Conservation (phyloP, 2,329 filamentous ascomycete genomes). For the Talaromyces funiculosus region DNA sequence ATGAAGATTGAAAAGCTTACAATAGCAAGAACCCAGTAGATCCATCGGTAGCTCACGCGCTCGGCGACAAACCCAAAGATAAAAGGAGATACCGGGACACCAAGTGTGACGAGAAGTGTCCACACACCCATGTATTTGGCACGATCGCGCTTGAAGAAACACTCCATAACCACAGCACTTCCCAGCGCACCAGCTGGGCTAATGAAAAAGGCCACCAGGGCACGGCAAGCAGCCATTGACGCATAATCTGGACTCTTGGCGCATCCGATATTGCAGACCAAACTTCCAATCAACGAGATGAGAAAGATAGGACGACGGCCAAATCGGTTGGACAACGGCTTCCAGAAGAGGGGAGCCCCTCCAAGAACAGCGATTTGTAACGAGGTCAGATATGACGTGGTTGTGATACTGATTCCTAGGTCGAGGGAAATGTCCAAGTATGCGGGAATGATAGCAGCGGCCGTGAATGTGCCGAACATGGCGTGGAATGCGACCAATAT, state of each 20-base stretch:
- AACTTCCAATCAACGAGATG: slow-evolving; percentile 44
- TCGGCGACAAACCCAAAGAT: slow-evolving; percentile 44
- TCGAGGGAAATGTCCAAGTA: slow-evolving; percentile 51
- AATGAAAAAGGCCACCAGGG: slow-evolving; percentile 53
- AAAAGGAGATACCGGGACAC: slow-evolving; percentile 38
- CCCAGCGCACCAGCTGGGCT: slow-evolving; percentile 51
- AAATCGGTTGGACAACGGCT: slow-evolving; percentile 49
- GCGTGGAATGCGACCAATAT: slow-evolving; percentile 53
- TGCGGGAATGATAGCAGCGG: slow-evolving; percentile 50
- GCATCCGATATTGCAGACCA: slow-evolving; percentile 50
- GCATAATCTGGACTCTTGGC: slow-evolving; percentile 46
- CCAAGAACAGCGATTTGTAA: slow-evolving; percentile 53
- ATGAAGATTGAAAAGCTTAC: slow-evolving; percentile 29
- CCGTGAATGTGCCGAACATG: slow-evolving; percentile 53
- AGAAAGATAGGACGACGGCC: slow-evolving; percentile 53
- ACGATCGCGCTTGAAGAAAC: slow-evolving; percentile 52
- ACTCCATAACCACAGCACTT: slow-evolving; percentile 54
- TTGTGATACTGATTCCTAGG: slow-evolving; percentile 44
- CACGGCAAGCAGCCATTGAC: slow-evolving; percentile 48
- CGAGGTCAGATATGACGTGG: slow-evolving; percentile 50
- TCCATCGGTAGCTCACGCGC: slow-evolving; percentile 52
- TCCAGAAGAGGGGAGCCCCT: slow-evolving; percentile 52
- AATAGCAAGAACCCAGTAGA: slow-evolving; percentile 55
- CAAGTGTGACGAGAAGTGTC: slow-evolving; percentile 49
- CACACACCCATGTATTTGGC: slow-evolving; percentile 54